phyloP scores from a whole-genome alignment of 2,329 filamentous ascomycete species.

The Thielaviopsis populi region DNA sequence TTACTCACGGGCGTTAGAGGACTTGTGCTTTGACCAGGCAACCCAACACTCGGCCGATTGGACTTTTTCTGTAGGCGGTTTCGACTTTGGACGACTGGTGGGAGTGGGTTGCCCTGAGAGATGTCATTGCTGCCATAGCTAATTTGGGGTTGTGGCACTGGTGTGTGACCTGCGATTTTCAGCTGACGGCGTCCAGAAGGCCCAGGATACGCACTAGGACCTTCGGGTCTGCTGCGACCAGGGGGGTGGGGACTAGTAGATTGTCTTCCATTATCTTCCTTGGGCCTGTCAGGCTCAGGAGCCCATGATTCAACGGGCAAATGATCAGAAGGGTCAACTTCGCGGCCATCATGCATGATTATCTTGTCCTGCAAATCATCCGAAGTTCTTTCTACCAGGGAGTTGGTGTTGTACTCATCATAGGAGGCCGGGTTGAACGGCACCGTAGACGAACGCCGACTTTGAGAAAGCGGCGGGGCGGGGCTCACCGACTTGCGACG shows the following conservation, averaged over 20 bases:
- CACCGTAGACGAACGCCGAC: constrained; percentile 41
- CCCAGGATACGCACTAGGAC: constrained; percentile 26
- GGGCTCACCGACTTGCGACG: constrained; percentile 63
- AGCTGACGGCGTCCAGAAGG: constrained; percentile 31
- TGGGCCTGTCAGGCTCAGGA: constrained; percentile 50
- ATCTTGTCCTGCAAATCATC: constrained; percentile 45
- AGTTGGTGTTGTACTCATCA: constrained; percentile 51
- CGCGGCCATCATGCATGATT: constrained; percentile 57
- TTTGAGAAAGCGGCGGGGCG: constrained; percentile 37
- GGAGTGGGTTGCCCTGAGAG: constrained; percentile 22
- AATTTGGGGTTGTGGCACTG: constrained; percentile 24
- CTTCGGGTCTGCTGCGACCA: constrained; percentile 36
- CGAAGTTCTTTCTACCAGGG: constrained; percentile 24
- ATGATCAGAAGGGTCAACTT: constrained; percentile 69
- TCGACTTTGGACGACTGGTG: constrained; percentile 28
- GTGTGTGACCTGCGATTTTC: constrained; percentile 35
- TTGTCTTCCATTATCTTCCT: constrained; percentile 20
- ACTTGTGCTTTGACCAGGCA: constrained; percentile 27
- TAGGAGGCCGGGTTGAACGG: constrained; percentile 67
- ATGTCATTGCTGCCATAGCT: constrained; percentile 21
- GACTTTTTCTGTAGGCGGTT: constrained; percentile 52
- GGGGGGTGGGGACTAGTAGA: constrained; percentile 23
- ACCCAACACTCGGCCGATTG: constrained; percentile 31
- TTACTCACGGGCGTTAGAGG: constrained; percentile 34
- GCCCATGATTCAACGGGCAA: constrained; percentile 65